Percentiles rank a stretch among this genome's conserved stretches.
phyloP scores from a whole-genome alignment of 2,329 filamentous ascomycete genomes.

The Didymella keratinophila region DNA sequence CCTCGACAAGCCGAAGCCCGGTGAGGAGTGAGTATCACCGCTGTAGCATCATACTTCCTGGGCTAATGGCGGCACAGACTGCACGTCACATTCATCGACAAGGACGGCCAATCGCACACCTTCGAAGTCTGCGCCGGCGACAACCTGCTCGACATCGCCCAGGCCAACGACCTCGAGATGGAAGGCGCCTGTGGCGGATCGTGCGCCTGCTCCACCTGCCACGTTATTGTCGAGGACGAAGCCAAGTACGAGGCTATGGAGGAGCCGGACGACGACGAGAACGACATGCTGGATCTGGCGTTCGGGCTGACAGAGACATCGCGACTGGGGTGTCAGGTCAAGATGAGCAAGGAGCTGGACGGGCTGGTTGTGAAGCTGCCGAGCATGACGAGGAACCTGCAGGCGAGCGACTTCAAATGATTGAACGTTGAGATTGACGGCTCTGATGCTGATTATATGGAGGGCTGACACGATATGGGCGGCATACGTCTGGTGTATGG shows the following conservation, averaged over 20 bases:
- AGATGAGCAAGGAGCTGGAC: slow-evolving; percentile 89
- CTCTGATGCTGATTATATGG: not conserved
- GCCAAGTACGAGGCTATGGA: slow-evolving; percentile 77
- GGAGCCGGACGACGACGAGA: slow-evolving; percentile 59
- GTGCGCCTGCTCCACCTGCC: slow-evolving; percentile 92
- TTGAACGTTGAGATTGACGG: too few species aligned
- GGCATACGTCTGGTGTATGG: not conserved
- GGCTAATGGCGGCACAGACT: slow-evolving; percentile 62
- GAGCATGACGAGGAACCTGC: slow-evolving; percentile 93
- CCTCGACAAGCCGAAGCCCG: slow-evolving; percentile 81
- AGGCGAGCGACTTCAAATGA: slow-evolving; percentile 83
- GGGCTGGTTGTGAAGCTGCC: slow-evolving; percentile 86
- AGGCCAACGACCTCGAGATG: slow-evolving; percentile 96
- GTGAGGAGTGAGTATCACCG: slow-evolving; percentile 76
- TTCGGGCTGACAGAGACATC: slow-evolving; percentile 89
- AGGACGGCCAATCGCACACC: slow-evolving; percentile 78
- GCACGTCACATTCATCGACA: slow-evolving; percentile 91
- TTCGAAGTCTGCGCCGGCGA: slow-evolving; percentile 85
- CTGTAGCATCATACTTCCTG: not conserved
- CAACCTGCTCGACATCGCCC: slow-evolving; percentile 94
- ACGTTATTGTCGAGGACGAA: slow-evolving; percentile 81
- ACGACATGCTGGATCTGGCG: slow-evolving; percentile 73
- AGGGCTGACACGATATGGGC: not conserved
- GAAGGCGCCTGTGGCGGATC: slow-evolving; percentile 96
- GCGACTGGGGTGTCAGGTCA: slow-evolving; percentile 85